Conservation (phyloP, 371 early-diverging fungal species). For the Mortierella sp. region DNA sequence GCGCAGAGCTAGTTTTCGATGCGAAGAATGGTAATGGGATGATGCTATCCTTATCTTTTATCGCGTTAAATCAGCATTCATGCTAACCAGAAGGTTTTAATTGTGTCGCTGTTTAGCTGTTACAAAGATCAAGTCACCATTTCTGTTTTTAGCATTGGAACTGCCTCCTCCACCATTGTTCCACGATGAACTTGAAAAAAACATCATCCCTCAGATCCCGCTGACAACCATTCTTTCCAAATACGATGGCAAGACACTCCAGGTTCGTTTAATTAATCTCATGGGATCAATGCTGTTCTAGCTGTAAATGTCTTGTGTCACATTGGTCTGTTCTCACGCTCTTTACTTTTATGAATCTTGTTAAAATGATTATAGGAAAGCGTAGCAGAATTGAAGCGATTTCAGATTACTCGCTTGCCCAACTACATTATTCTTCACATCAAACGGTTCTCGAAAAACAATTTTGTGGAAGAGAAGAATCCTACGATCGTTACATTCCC, state of each 20-base stretch:
- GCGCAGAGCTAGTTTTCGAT: slow-evolving; percentile 25
- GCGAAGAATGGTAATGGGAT: slow-evolving; percentile 28
- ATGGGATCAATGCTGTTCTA: background rate
- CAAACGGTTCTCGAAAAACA: slow-evolving; percentile 93
- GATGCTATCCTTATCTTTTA: background rate
- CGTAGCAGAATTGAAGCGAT: slow-evolving; percentile 75
- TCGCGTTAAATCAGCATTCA: background rate
- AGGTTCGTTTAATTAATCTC: slow-evolving; percentile 59
- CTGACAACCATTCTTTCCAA: slow-evolving; percentile 83
- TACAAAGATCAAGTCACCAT: slow-evolving; percentile 70
- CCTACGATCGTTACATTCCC: slow-evolving; percentile 98
- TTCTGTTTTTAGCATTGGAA: slow-evolving; percentile 91
- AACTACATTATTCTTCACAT: slow-evolving; percentile 92
- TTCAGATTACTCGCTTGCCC: slow-evolving; percentile 83
- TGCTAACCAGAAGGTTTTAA: background rate
- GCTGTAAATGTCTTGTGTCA: background rate
- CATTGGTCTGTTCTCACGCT: background rate
- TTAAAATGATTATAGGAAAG: slow-evolving; percentile 64
- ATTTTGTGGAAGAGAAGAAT: slow-evolving; percentile 91
- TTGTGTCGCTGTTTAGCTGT: slow-evolving; percentile 58
- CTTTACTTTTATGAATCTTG: background rate
- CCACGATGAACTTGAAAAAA: slow-evolving; percentile 88
- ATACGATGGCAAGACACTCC: slow-evolving; percentile 84
- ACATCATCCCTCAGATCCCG: slow-evolving; percentile 94
- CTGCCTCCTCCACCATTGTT: slow-evolving; percentile 95